Evolutionary conservation across 2,329 filamentous ascomycete species (phyloP), one percentile per base, ranked within the genome.

Genomic region (Annulohypoxylon truncatum): DNA sequence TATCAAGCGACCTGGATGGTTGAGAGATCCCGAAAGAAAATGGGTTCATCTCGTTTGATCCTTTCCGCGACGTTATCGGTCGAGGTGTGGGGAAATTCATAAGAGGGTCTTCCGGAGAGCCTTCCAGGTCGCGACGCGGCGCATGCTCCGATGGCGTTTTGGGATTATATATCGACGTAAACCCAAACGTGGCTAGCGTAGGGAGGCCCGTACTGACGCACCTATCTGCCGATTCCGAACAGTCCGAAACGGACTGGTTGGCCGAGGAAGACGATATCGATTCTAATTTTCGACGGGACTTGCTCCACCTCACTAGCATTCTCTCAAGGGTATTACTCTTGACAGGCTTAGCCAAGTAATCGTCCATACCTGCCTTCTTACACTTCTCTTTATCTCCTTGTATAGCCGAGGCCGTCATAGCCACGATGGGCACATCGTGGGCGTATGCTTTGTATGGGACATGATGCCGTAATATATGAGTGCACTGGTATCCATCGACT

Each of bases 361-460:
- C 90, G 70, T 93, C 90, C 91, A 93, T 93, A 29, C 91, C 91
- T 7, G 90, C 89, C 66, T 84, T 85, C 64, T 87, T 85, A 74
- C 91, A 93, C 74, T 92, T 93, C 75, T 93, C 91, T 51, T 85
- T 83, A 72, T 94, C 91, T 3, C 91, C 91, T 74, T 92, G 90
- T 40, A 93, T 93, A 0, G 91, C 91, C 3, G 89, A 92, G 3
- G 91, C 92, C 0, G 91, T 94, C 90, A 94, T 92, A n/a, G 91
- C 91, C 35, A 94, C 89, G 53, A 94, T 92, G 0, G 91, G 91
- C 4, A 92, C 89, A 44, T 89, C 82, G 58, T 84, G 82, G 3
- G 88, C 82, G 55, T 86, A 84, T 1, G 80, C 73, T 40, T 85
- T 88, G 78, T 91, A 93, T 0, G 90, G 89, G 1, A 84, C 75